Conservation (phyloP, 2,329 filamentous ascomycete species). For the Teratosphaeria zuluensis region DNA sequence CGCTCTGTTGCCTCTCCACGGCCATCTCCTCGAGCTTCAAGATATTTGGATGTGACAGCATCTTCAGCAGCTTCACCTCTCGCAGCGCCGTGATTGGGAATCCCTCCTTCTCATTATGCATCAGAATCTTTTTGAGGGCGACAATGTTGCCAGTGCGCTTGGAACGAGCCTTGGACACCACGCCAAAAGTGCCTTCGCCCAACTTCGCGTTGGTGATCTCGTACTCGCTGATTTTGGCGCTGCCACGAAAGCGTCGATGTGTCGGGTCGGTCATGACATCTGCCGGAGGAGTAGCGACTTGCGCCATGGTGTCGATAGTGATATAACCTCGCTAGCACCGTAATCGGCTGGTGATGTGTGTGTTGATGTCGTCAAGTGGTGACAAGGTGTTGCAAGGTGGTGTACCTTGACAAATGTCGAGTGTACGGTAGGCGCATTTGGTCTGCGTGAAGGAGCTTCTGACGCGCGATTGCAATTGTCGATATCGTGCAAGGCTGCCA, state of each 20-base stretch:
- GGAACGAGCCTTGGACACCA: conserved; percentile 83
- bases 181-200: conserved; percentile 91
- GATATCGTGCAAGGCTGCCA: too few relatives aligned
- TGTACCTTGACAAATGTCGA: not conserved
- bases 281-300: conserved; percentile 28
- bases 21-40: conserved; percentile 90
- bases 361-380: not conserved
- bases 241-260: conserved; percentile 62
- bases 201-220: conserved; percentile 67
- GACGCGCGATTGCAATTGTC: not conserved
- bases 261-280: conserved; percentile 36
- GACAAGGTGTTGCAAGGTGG: not conserved
- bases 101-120: conserved; percentile 98
- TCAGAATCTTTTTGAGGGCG: conserved; percentile 95
- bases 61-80: conserved; percentile 94
- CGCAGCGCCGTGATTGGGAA: conserved; percentile 97
- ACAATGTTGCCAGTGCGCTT: conserved; percentile 65
- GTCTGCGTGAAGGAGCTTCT: not conserved
- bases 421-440: not conserved
- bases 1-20: conserved; percentile 63
- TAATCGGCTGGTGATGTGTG: not conserved
- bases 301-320: conserved; percentile 36
- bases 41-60: conserved; percentile 84
- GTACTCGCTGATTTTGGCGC: conserved; percentile 73
- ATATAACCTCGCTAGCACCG: not conserved